Evolutionary conservation across 2,329 filamentous ascomycete genomes (phyloP).

Genomic region (Xylaria sp.): DNA sequence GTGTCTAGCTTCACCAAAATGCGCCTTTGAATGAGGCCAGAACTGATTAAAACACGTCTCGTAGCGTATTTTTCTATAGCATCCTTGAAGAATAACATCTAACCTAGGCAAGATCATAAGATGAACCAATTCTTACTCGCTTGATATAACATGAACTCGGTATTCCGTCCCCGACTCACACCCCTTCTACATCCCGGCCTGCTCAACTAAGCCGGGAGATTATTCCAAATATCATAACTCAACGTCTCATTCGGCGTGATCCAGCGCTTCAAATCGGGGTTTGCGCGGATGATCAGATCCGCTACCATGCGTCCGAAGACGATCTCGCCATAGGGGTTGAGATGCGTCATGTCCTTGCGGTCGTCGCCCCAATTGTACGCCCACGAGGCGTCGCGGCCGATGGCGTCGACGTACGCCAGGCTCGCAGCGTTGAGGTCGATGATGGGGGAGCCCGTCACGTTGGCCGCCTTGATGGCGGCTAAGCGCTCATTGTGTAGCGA

Average conservation of each 20-base stretch:
- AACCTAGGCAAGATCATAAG: not conserved
- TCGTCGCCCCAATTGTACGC: conserved; percentile 58
- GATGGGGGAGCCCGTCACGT: conserved; percentile 51
- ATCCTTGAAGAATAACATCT: not conserved
- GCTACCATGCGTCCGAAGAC: conserved; percentile 70
- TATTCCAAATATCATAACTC: conserved; percentile 50
- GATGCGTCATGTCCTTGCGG: conserved; percentile 63
- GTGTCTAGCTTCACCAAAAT: not conserved
- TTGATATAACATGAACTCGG: not conserved
- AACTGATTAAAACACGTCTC: no score
- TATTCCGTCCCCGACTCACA: not conserved
- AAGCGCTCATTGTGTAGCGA: conserved; percentile 59
- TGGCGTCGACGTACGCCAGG: conserved; percentile 62
- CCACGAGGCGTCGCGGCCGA: conserved; percentile 59
- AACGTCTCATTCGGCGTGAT: conserved; percentile 49
- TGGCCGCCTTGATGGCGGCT: conserved; percentile 60
- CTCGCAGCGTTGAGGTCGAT: conserved; percentile 65
- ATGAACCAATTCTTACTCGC: not conserved
- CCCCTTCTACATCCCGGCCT: not conserved
- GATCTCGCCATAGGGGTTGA: conserved; percentile 63
- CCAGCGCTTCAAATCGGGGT: conserved; percentile 42
- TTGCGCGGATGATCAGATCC: conserved; percentile 57
- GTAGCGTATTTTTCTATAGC: not conserved
- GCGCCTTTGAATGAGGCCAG: no score
- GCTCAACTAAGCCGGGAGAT: conserved; percentile 51